Base-by-base conservation (phyloP, 495 filamentous ascomycete species). In the Neurospora sp. region DNA sequence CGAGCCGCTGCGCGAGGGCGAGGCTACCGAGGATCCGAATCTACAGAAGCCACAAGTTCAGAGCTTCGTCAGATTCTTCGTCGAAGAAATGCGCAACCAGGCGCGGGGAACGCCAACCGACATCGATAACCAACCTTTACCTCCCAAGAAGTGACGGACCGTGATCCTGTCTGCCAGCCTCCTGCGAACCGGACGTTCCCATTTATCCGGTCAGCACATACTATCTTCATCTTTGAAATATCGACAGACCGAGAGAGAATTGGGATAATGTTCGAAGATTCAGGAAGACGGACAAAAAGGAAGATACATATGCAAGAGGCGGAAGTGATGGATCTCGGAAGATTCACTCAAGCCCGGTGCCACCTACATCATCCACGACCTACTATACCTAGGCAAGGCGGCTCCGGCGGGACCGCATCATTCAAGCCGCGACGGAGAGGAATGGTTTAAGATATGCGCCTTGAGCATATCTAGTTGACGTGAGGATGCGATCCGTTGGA, bases 1-100 rank as follows among this genome's bases (percentile, higher is more conserved):
- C 73, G 84, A 85, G 38, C 83, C 84, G 37, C 48, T 85, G 11
- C 75, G 79, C 15, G 80, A 76, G 19, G 84, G 84, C 31, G 84
- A 85, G 62, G 84, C 84, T 0, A 69, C 74, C 73, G 74, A 75
- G 43, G 54, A 76, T 15, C 74, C 75, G 4, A 69, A 48, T 37
- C 31, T 66, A 19, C 19, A 54, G 5, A 73, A 72, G 45, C 40
- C n/a, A n/a, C 38, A 72, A 19, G 31, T 40, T 2, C 71, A 70
- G 8, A 69, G 69, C 9, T 84, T 84, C 70, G 36, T 84, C 10
- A 78, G 59, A 10, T 77, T 82, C 43, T 85, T 85, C 39, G 7
- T 77, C 70, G 78, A 83, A 1, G 83, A 85, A 73, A 69, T 85
- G 3, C 75, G 74, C 34, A 85, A 83, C 54, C 83, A 85, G 43